Evolutionary conservation across 1,139 yeast species (phyloP), one percentile per base, ranked within the genome.

Genomic region (Ogataea hybrid): DNA sequence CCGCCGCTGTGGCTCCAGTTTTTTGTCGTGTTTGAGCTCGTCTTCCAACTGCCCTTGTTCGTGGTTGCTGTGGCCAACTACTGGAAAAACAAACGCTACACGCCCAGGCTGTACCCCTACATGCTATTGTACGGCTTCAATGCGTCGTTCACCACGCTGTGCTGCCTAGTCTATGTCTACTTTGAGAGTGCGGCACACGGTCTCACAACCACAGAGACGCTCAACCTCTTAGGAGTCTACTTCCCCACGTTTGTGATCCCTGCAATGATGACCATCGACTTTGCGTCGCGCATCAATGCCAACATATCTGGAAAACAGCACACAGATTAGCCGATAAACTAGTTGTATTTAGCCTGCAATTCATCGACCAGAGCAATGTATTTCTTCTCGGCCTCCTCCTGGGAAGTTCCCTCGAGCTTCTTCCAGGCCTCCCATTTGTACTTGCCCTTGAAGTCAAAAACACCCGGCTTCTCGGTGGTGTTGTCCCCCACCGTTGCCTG

Each of bases 371-470:
- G 69, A 29, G 65, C 84, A 62, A 89, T 87, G 73, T 88, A 86
- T 68, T 87, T 73, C 59, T 76, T 56, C 73, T 90, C 97, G 50
- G 99, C 99, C 25, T 89, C 97, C 56, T 81, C 95, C 68, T 84
- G 86, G 41, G 88, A 68, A 47, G 77, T 77, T 44, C 97, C 98
- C 71, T 87, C 84, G 59, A 83, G 72, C 57, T 81, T 82, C 60
- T 82, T 84, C 98, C 98, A 92, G 14, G 97, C 77, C 65, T 88
- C 90, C 97, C 97, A 92, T 77, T 92, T 92, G 79, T 86, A 86
- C 70, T 92, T 90, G 57, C 92, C 97, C 73, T 85, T 86, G 70
- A 92, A 77, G 70, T 90, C 95, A 67, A 90, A 87, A 51, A 86
- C 70, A 51, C 96, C 95, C 43, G 95, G 86, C 68, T 84, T 84